phyloP scores from a whole-genome alignment of 164 flowering plant genomes.

The Aristolochia contorta region DNA sequence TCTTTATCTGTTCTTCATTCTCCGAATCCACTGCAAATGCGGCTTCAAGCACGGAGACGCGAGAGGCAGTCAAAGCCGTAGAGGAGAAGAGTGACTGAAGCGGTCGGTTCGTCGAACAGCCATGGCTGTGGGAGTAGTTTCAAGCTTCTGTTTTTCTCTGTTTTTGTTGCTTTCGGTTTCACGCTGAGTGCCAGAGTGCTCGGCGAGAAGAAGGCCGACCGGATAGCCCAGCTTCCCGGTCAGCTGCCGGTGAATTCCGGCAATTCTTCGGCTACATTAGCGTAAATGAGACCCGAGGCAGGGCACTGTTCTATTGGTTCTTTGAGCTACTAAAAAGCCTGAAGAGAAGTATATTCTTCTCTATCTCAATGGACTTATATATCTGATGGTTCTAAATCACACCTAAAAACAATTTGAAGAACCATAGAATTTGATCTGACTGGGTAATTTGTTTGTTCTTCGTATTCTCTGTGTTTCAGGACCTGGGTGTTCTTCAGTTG shows the following conservation, averaged over 20 bases:
- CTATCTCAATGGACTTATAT: slow-evolving; percentile 25
- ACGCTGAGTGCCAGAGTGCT: no score
- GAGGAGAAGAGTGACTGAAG: no score
- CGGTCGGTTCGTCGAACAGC: no score
- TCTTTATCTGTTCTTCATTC: no score
- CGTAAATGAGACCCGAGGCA: slow-evolving; percentile 36
- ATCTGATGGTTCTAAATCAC: neutral
- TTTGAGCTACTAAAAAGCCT: slow-evolving; percentile 29
- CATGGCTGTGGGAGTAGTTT: no score
- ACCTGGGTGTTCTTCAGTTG: slow-evolving; percentile 21
- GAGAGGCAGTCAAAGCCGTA: no score
- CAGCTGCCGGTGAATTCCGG: slow-evolving; percentile 47
- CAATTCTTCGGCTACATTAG: slow-evolving; percentile 55
- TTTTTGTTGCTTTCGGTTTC: no score
- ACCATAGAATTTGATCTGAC: no score
- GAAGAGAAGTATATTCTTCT: slow-evolving; percentile 35
- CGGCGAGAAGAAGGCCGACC: slow-evolving; percentile 31
- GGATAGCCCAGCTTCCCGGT: slow-evolving; percentile 37
- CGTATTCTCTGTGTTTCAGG: slow-evolving; percentile 1
- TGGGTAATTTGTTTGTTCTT: neutral
- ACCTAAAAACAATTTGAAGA: no score
- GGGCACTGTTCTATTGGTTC: slow-evolving; percentile 63
- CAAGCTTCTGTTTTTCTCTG: no score
- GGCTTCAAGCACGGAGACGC: no score
- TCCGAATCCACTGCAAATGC: no score